Evolutionary conservation across 345 rosid species (phyloP).

Genomic region (Lumnitzera racemosa): DNA sequence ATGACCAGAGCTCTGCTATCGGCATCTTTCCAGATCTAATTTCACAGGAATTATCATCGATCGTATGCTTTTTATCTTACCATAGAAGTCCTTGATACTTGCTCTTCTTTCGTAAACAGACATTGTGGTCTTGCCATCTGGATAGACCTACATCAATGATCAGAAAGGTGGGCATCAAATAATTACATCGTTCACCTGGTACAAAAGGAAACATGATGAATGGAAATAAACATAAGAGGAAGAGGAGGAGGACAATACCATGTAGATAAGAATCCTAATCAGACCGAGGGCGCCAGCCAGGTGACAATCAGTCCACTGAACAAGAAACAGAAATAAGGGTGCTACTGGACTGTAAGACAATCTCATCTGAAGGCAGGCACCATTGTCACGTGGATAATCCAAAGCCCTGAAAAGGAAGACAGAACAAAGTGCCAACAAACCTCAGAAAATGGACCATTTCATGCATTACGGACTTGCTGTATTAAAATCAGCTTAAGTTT

Average conservation of each 20-base stretch:
- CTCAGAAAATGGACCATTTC: background rate
- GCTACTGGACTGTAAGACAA: constrained; percentile 89
- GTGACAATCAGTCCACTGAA: constrained; percentile 91
- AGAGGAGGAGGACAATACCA: constrained; percentile 30
- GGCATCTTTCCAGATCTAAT: background rate
- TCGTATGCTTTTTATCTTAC: constrained; percentile 22
- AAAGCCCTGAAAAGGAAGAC: constrained; percentile 51
- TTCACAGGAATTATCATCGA: background rate
- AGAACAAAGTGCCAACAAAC: constrained; percentile 1
- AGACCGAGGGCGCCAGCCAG: constrained; percentile 91
- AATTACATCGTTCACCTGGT: constrained; percentile 4
- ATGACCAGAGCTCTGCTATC: background rate
- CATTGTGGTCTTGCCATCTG: constrained; percentile 86
- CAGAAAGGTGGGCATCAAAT: constrained; percentile 9
- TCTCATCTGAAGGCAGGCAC: constrained; percentile 89
- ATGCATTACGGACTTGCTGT: no score
- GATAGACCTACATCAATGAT: constrained; percentile 48
- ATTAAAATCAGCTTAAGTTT: no score
- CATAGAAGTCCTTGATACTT: constrained; percentile 74
- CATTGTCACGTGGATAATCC: constrained; percentile 67
- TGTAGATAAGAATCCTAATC: constrained; percentile 74
- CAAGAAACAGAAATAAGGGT: constrained; percentile 77
- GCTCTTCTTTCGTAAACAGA: constrained; percentile 81
- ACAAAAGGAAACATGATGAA: background rate
- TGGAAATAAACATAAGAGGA: background rate